Evolutionary conservation across 2,329 filamentous ascomycete genomes (phyloP).

Genomic region (Neofusicoccum umdonicola): DNA sequence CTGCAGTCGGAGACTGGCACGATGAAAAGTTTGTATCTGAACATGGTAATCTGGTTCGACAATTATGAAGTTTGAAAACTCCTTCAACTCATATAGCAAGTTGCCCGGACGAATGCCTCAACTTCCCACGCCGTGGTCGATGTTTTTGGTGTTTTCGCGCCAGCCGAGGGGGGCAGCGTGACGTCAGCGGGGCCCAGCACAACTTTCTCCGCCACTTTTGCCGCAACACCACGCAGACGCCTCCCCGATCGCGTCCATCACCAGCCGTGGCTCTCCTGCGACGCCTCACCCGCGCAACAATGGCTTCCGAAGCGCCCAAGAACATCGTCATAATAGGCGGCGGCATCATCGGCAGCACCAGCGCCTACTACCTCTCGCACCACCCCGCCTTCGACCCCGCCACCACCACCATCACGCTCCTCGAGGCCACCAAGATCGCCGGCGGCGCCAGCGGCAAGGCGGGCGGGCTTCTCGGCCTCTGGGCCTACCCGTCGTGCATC

Average conservation of each 20-base stretch:
- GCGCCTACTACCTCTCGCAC: conserved; percentile 85
- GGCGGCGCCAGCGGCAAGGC: conserved; percentile 94
- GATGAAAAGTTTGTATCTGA: no score
- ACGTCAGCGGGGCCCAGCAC: no score
- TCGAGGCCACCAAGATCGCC: conserved; percentile 83
- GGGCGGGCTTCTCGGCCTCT: conserved; percentile 82
- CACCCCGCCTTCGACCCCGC: conserved; percentile 76
- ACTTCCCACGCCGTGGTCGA: no score
- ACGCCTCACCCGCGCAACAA: background rate
- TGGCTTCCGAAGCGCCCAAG: conserved; percentile 7
- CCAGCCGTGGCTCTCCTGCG: conserved; percentile 7
- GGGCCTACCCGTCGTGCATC: conserved; percentile 83
- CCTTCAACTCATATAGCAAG: no score
- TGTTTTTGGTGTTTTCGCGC: no score
- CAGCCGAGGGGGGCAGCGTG: no score
- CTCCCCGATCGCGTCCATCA: background rate
- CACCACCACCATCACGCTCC: conserved; percentile 75
- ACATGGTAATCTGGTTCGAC: no score
- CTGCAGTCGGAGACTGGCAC: no score
- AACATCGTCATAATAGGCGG: conserved; percentile 44
- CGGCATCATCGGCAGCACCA: conserved; percentile 88
- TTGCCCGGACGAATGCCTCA: no score
- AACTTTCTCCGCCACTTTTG: background rate
- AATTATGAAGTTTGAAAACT: no score
- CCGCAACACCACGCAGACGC: background rate